Base-by-base conservation (phyloP, 228 moss, liverwort and hornwort genomes). In the Sphagnum fallax region DNA sequence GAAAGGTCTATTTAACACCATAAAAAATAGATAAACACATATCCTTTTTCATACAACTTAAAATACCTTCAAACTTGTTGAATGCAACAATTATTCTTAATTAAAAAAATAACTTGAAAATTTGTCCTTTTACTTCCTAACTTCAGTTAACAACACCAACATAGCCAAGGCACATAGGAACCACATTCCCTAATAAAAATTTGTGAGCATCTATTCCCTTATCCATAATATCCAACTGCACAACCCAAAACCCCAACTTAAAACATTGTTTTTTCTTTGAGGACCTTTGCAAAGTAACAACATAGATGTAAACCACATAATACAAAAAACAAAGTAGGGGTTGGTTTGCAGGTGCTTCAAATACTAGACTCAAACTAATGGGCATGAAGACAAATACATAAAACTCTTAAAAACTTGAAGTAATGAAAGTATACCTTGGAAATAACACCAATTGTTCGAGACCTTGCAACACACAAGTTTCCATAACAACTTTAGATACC, bases 211-310 rank as follows among this genome's bases (percentile, higher is more conserved):
- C 93, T 68, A 89, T 97, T 63, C 96, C 96, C 76, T 93, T 84
- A 78, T 97, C 96, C 96, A 97, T 97, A 66, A 97, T 97, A 76
- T 97, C 96, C n/a, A 97, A 74, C 93, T 96, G 89, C 69, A 6
- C 67, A 72, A 52, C 69, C 66, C 67, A 72, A 32, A 32, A 32
- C 32, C 32, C 32, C 32, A 32, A 32, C 1, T 32, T 32, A 1
- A 32, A 32, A 32, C 32, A 32, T 1, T 32, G 32, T 32, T 1
- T 32, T 32, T 32, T 1, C 1, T 1, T 32, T 32, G 32, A 32
- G 1, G 32, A 32, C 32, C 32, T 32, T 32, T 32, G 32, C 32
- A 32, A 32, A 32, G 32, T 32, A 32, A 32, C 32, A 32, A 32
- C 32, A 32, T 32, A 32, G 32, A 32, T 32, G 32, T 1, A 32